These are phyloP conservation scores for Polygonum maritimum DNA, from an alignment of 148 eudicot species.

Conservation along the genomic window DNA sequence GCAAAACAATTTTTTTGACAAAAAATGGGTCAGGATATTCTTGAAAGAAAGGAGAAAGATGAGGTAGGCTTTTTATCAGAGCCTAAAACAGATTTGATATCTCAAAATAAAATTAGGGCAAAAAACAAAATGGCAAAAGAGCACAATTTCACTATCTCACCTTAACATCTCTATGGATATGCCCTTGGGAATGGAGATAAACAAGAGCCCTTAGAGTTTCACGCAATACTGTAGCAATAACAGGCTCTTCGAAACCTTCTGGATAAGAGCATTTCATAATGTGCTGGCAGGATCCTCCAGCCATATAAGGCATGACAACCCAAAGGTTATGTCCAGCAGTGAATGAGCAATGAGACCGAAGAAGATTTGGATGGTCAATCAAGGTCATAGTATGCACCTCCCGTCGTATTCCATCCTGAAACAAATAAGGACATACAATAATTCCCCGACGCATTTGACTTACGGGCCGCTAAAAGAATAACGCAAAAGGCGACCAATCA, in stretches of 20 bases:
- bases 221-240: conserved; percentile 78
- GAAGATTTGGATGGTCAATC: conserved; percentile 75
- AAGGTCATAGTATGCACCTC: conserved; percentile 96
- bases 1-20: background rate
- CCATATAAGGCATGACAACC: conserved; percentile 99
- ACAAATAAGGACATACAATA: background rate
- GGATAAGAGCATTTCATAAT: conserved; percentile 86
- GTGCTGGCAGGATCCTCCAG: conserved; percentile 94
- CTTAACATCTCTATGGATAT: conserved; percentile 97
- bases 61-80: background rate
- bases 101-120: background rate
- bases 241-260: conserved; percentile 93
- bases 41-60: background rate
- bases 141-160: conserved; percentile 21
- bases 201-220: conserved; percentile 94
- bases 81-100: background rate
- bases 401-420: conserved; percentile 89
- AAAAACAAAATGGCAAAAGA: background rate
- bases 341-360: conserved; percentile 87
- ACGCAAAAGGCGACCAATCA: background rate
- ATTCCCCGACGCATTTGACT: background rate
- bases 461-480: background rate
- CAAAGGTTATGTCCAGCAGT: conserved; percentile 77
- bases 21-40: background rate
- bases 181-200: conserved; percentile 92